Evolutionary conservation across 1,284 basidiomycete genomes (phyloP), one percentile per base, ranked within the genome.

Genomic region (Melampsora larici-populina): DNA sequence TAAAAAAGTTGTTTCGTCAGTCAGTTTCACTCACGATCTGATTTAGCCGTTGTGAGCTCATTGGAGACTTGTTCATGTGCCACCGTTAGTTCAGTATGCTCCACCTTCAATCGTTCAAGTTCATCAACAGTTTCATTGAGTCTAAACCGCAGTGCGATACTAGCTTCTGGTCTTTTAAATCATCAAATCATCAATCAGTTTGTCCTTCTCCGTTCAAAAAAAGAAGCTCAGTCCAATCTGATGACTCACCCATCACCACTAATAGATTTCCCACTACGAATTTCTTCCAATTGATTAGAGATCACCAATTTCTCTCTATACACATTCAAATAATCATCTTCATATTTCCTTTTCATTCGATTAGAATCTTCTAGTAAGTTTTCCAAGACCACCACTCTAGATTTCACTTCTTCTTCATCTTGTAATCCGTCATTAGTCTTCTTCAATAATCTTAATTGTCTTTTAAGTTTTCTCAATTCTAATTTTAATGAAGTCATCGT

Each of bases 361-460:
- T 92, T 93, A 48, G 94, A 91, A 81, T 97, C 95, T 70, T 94
- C 92, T 70, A 98, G 86, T 78, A 97, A 85, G 80, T 93, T 94
- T 85, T 97, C 93, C 51, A 97, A 86, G 8, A 96, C 92, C 17
- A 67, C 40, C 8, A 66, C 67, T 21, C 58, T 76, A 24, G 48
- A 60, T 67, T 74, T 65, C 4, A 29, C 49, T n/a, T 68, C 73
- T 24, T 76, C 66, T 46, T 67, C 64, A 31, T 62, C 49, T 49
- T 76, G 73, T 43, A 43, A 9, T 1, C 40, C 40, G 13, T 43
- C 40, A 43, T 43, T 43, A 24, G 72, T 43, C n/a, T 29, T 66
- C 49, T 58, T 68, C 31, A 76, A 60, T 17, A 76, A 66, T 36
- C 68, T 76, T 17, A 76, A 40, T 24, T 76, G 65, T 26, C 73